Base-by-base conservation (phyloP, 306 rosid genomes). In the Leucaena leucocephala region DNA sequence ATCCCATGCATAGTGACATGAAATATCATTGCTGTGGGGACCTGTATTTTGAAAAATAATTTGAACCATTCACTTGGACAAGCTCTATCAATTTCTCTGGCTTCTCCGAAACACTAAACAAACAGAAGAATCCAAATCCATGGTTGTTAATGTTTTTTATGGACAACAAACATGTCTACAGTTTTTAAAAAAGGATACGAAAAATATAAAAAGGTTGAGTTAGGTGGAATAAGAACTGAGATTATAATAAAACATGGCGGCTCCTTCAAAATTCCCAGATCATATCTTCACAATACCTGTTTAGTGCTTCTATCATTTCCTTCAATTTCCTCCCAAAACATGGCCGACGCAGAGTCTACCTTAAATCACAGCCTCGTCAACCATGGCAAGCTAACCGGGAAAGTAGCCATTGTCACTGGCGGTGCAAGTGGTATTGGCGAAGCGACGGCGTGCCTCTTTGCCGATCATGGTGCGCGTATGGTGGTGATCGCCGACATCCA, bases 341-440 rank as follows among this genome's bases (percentile, higher is more conserved):
- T 68, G 72, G 72, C 36, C 3, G 38, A 1, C 17, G 43, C 54
- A 68, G 38, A 68, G 21, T 43, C 40, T 14, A 12, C 40, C 35
- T 45, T 34, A 33, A 14, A 68, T 44, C n/a, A 2, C 39, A 44
- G 19, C 16, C n/a, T 1, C 74, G 55, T 8, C 16, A 14, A 21
- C 15, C 74, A 45, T n/a, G 69, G 6, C 2, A 84, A 80, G 61
- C 54, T 89, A 33, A 72, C 85, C 36, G 90, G 89, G 2, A 89
- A 89, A 71, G 88, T 91, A 16, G 85, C 85, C 33, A 82, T 89
- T 4, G 52, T 91, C 74, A 89, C 93, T n/a, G 90, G 91, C 4
- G 93, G 91, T 0, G 93, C 90, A 8, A 91, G 90, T 65, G 93
- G 96, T 61, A 89, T 91, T 5, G 91, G 93, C 1, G 89, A 91